These are phyloP conservation scores for Dothiorella sarmentorum DNA, from an alignment of 2,329 filamentous ascomycete genomes.

Conservation along the genomic window DNA sequence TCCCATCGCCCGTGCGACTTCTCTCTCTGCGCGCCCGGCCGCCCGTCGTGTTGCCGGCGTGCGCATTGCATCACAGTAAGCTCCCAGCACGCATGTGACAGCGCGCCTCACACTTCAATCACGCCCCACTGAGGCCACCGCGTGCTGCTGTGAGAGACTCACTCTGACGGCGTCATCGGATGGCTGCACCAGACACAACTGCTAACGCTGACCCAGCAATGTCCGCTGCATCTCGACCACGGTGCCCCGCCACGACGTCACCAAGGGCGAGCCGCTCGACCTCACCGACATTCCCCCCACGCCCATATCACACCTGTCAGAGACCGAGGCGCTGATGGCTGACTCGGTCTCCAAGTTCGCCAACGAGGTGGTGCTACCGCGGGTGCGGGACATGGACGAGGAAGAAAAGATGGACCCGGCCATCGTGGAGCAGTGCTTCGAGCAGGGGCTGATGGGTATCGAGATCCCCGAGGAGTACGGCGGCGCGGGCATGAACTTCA, in stretches of 20 bases:
- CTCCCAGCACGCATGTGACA: constrained; percentile 15
- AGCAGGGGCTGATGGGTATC: constrained; percentile 94
- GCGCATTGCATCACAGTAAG: constrained; percentile 17
- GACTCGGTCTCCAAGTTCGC: constrained; percentile 91
- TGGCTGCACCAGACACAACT: background rate
- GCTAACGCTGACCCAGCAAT: constrained; percentile 18
- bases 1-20: constrained; percentile 31
- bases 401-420: constrained; percentile 86
- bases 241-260: constrained; percentile 34
- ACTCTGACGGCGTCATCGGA: background rate
- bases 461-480: constrained; percentile 98
- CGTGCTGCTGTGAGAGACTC: no score
- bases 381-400: constrained; percentile 97
- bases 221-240: constrained; percentile 44
- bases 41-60: constrained; percentile 15
- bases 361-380: constrained; percentile 80
- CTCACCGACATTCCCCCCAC: constrained; percentile 80
- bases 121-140: background rate
- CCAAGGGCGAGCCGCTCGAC: constrained; percentile 42
- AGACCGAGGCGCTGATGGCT: constrained; percentile 83
- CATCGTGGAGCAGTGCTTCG: constrained; percentile 89
- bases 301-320: constrained; percentile 88
- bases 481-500: constrained; percentile 98
- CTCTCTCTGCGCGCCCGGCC: constrained; percentile 8
- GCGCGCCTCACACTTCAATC: background rate